Conservation (phyloP, 495 filamentous ascomycete species). For the Tetracladium marchalianum region DNA sequence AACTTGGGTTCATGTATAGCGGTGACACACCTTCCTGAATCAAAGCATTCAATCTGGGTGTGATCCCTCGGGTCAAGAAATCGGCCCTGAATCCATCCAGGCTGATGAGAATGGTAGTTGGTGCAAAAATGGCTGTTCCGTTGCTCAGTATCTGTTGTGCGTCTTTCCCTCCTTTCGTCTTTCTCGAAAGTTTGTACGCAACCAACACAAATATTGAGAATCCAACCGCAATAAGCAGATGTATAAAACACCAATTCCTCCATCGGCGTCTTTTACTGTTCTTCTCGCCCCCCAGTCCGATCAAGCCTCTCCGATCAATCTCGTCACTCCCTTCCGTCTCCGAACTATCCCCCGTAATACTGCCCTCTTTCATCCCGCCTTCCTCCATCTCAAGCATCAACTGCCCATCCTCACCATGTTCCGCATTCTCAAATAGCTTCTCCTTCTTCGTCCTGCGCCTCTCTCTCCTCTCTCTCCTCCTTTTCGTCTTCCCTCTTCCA, state of each 20-base stretch:
- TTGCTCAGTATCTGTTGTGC: conserved; percentile 42
- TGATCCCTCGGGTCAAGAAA: conserved; percentile 74
- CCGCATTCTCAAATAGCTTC: conserved; percentile 35
- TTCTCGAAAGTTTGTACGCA: conserved; percentile 37
- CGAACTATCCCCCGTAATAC: conserved; percentile 40
- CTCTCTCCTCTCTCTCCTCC: conserved; percentile 15
- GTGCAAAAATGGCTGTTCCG: conserved; percentile 76
- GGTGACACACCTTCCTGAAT: conserved; percentile 79
- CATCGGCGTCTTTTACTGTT: conserved; percentile 29
- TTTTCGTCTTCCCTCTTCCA: conserved; percentile 25
- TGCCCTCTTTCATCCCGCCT: conserved; percentile 59
- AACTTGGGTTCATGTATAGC: conserved; percentile 82
- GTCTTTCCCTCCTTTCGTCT: conserved; percentile 22
- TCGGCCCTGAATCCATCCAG: conserved; percentile 97
- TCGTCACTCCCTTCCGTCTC: conserved; percentile 43
- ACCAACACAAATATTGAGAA: conserved; percentile 40
- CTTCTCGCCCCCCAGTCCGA: conserved; percentile 34
- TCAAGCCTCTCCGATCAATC: conserved; percentile 36
- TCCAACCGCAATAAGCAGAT: conserved; percentile 38
- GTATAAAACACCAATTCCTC: conserved; percentile 41
- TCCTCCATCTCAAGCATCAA: conserved; percentile 88
- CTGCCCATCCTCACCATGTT: conserved; percentile 56
- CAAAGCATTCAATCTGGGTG: conserved; percentile 72
- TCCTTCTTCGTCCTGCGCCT: conserved; percentile 34
- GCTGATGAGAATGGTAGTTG: conserved; percentile 89